Base-by-base conservation (phyloP, 495 filamentous ascomycete species). In the Penicillium maclennaniae region DNA sequence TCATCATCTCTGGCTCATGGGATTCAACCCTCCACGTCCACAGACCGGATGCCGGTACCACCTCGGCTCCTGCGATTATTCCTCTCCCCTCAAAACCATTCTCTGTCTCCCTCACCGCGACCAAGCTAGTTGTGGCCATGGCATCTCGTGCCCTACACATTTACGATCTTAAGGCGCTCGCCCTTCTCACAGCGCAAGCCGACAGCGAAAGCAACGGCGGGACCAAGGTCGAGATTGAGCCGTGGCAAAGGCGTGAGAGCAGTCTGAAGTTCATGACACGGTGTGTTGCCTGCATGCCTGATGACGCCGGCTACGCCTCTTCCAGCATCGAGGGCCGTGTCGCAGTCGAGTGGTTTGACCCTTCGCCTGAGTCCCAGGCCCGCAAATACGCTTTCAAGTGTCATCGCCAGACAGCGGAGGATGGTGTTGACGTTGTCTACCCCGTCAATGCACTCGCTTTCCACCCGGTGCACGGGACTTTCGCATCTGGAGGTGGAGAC, bases 381-480 rank as follows among this genome's bases (percentile, higher is more conserved):
- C 79, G 92, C 50, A 97, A 96, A 62, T 98, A 97, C 75, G 93
- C 93, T 9, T 98, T 98, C 79, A 98, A 98, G 67, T 98, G 93
- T 71, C 93, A 98, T 71, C 84, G 93, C 10, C 87, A 93, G 68
- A 71, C 72, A 1, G 71, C 73, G 7, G 61, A 64, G 2, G 83
- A 88, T 42, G 87, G 85, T 26, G 75, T 85, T 7, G 93, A 98
- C 66, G 78, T 97, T 9, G 90, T 98, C 7, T 98, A 93, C 63
- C 93, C 93, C 0, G 92, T 98, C 59, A 95, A 98, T 69, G 86
- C 92, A 12, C 79, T 98, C 0, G 82, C 90, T 0, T 98, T 96
- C 72, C 92, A 98, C 73, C 92, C 93, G 1, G 69, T 88, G 5
- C 83, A 89, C 60, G 92, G 92, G 21, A 96, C 92, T 0, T 97